Base-by-base conservation (phyloP, 768 basidiomycete species). In the Lentinula boryana region DNA sequence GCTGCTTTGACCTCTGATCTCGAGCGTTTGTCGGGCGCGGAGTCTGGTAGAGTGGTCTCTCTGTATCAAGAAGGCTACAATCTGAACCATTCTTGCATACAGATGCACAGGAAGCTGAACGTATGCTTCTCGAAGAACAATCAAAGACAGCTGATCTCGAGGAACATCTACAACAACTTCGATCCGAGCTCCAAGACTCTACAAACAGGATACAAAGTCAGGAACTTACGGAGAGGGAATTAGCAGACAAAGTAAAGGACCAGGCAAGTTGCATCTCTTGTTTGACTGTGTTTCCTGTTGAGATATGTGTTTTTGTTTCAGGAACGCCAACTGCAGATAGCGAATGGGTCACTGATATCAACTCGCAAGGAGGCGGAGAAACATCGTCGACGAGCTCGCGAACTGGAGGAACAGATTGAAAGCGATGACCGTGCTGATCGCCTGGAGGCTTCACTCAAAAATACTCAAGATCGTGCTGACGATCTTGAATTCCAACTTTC, bases 401-500 rank as follows among this genome's bases (percentile, higher is more conserved):
- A 93, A 64, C 72, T 94, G 35, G 85, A 90, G 66, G 91, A 93
- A 63, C 88, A 91, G 64, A 86, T 94, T 21, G 85, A 93, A 70
- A 86, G 83, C 62, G 91, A 94, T 68, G 90, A 93, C 71, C 86
- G 89, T 44, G 85, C 86, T 15, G 91, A 92, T 63, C 80, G 80
- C 46, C 73, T 93, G 27, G 91, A 93, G 68, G 74, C 75, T 49
- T 87, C 87, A 7, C 74, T 94, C 51, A 87, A 86, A 68, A 86
- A 91, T 66, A 87, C 87, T 27, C 89, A 91, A 66, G 85, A 93
- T 66, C 87, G 87, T 58, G 88, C 88, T 4, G 91, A 90, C 62
- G 90, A 92, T 68, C 80, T 93, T 8, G 91, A 93, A 66, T 89
- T 91, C 66, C 89, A 89, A 67, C 75, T 94, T 18, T 85, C 87